Conservation (phyloP, 805 yeast species). For the Saccharomyces mikatae region DNA sequence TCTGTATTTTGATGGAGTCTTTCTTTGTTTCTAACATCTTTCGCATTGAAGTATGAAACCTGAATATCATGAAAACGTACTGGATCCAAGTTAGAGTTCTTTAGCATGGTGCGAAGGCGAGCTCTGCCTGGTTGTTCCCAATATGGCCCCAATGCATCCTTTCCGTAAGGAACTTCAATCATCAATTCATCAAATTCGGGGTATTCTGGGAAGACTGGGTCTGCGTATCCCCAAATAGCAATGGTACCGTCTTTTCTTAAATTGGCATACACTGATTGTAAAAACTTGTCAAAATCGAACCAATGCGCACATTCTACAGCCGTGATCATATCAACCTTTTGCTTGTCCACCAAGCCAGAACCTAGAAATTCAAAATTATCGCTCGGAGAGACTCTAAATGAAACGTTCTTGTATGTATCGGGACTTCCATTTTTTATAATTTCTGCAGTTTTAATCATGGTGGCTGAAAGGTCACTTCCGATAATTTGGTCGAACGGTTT, state of each 20-base stretch:
- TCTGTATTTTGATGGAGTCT: slow-evolving; percentile 2
- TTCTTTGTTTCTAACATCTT: slow-evolving; percentile 11
- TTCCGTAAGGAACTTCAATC: slow-evolving; percentile 43
- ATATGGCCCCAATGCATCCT: slow-evolving; percentile 48
- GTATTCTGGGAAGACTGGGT: slow-evolving; percentile 49
- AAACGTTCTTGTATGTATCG: slow-evolving; percentile 6
- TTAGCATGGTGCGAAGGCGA: slow-evolving; percentile 39
- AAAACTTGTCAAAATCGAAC: slow-evolving; percentile 54
- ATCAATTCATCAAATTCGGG: slow-evolving; percentile 50
- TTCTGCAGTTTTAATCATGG: slow-evolving; percentile 47
- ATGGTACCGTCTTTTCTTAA: slow-evolving; percentile 59
- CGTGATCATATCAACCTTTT: slow-evolving; percentile 52
- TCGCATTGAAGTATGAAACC: slow-evolving; percentile 22
- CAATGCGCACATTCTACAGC: slow-evolving; percentile 89
- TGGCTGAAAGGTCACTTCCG: slow-evolving; percentile 55
- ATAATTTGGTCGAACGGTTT: slow-evolving; percentile 38
- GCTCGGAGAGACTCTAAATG: slow-evolving; percentile 28
- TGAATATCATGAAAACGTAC: slow-evolving; percentile 36
- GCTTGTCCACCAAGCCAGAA: slow-evolving; percentile 10
- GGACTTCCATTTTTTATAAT: slow-evolving; percentile 7
- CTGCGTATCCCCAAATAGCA: slow-evolving; percentile 74
- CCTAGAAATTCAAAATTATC: slow-evolving; percentile 13
- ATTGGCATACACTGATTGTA: slow-evolving; percentile 40
- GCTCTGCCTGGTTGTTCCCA: slow-evolving; percentile 85
- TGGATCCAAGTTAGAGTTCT: slow-evolving; percentile 9